Conservation (phyloP, 305 asterid genomes). For the Euphrasia arctica region DNA sequence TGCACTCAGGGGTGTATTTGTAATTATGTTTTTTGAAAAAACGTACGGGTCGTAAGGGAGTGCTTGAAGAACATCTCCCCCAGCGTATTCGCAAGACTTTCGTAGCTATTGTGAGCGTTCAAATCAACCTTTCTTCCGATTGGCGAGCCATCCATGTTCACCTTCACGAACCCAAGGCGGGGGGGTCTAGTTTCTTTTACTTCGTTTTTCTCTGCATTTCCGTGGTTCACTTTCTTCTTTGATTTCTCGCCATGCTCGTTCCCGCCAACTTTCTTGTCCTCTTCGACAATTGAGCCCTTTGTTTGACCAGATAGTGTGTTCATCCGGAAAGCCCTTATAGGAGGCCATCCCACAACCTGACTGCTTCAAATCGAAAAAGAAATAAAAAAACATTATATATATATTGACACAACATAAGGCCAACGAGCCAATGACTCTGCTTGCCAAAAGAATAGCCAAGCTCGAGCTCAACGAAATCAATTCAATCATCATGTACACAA, state of each 20-base stretch:
- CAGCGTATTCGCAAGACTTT: constrained; percentile 53
- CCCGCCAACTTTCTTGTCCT: constrained; percentile 52
- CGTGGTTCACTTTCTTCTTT: constrained; percentile 61
- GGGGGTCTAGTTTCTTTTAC: constrained; percentile 39
- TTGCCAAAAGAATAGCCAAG: no score
- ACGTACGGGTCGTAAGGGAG: constrained; percentile 32
- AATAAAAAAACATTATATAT: background rate
- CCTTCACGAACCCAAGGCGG: constrained; percentile 67
- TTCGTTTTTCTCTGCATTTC: constrained; percentile 37
- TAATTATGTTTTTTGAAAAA: background rate
- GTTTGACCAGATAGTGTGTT: constrained; percentile 65
- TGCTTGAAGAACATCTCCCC: constrained; percentile 77
- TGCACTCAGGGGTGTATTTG: background rate
- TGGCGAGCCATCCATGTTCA: constrained; percentile 75
- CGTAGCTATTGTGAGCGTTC: constrained; percentile 63
- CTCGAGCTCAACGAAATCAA: no score
- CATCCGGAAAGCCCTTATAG: constrained; percentile 70
- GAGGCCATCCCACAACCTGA: constrained; percentile 99
- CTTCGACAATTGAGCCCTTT: constrained; percentile 46
- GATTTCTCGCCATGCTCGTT: constrained; percentile 49
- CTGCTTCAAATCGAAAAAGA: constrained; percentile 43
- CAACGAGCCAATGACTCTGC: background rate
- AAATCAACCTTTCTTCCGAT: constrained; percentile 86
- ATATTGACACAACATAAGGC: no score
- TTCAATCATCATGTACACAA: no score